Evolutionary conservation across 345 rosid genomes (phyloP), one percentile per base, ranked within the genome.

Genomic region (Hypericum perforatum): DNA sequence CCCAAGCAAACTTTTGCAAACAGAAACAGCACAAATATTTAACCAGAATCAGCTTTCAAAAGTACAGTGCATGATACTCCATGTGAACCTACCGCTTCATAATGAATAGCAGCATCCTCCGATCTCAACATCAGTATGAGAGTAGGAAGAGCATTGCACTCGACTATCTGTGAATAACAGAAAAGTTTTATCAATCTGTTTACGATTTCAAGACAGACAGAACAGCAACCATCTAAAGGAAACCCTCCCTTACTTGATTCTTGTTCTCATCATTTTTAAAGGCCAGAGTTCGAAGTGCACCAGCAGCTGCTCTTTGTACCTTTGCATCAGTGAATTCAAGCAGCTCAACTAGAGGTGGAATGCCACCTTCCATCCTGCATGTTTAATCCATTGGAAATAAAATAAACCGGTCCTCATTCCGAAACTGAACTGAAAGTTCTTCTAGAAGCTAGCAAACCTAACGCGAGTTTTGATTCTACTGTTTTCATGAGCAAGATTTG

Each of bases 91-190:
- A 92, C 98, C 74, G 94, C 95, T 77, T 92, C 98, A 77, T 92
- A 92, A 69, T 92, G 98, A 67, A 92, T 92, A 52, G 94, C 96
- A 76, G 95, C 76, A 76, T 85, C 98, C 69, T 92, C 96, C 39
- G 98, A 92, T 64, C 90, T 76, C 62, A 92, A 75, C 98, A 92
- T 92, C 52, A 88, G 63, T 63, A 92, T 92, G 58, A 92, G 96
- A 5, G 86, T 83, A 14, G 98, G 94, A 67, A 92, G 95, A 37
- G 98, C 95, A 72, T 80, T 77, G 65, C 85, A 83, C 55, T 85
- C 96, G 57, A 92, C 96, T 59, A 92, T 92, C 98, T 92, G 82
- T 80, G 73, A 61, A 37, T 22, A 49, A 16, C 46, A 49, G 73
- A 56, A 16, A n/a, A 44, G 10, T 22, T 50, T 39, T 6, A 56